These are phyloP conservation scores for Rhynchospora pubera DNA, from an alignment of 176 grass and related monocot species.

Conservation along the genomic window DNA sequence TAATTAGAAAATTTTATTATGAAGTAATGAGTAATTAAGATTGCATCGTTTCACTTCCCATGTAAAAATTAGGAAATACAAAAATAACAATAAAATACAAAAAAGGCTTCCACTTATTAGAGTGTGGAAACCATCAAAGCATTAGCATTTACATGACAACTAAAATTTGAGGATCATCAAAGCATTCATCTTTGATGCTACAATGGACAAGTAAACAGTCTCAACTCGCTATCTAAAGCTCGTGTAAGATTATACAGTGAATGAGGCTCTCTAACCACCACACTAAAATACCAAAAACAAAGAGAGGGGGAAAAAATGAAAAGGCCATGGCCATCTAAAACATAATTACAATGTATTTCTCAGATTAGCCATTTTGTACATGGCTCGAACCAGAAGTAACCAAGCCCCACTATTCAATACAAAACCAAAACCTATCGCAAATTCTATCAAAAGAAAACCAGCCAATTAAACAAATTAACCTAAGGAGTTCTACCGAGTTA, in stretches of 20 bases:
- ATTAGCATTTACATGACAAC: not conserved
- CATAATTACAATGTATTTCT: slow-evolving; percentile 4
- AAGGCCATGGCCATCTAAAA: not conserved
- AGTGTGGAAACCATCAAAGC: too few relatives aligned
- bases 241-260: not conserved
- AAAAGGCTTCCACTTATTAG: too few relatives aligned
- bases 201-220: not conserved
- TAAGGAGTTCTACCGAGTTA: not conserved
- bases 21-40: too few relatives aligned
- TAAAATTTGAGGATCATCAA: not conserved
- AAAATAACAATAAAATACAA: too few relatives aligned
- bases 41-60: too few relatives aligned
- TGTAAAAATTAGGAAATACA: too few relatives aligned
- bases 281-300: not conserved
- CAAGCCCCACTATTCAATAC: not conserved
- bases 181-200: not conserved
- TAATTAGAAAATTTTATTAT: too few relatives aligned
- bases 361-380: slow-evolving; percentile 1
- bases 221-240: slow-evolving; percentile 1
- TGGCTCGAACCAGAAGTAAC: not conserved
- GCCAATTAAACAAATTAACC: slow-evolving; percentile 9
- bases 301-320: not conserved
- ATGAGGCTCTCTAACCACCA: not conserved
- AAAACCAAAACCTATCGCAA: slow-evolving; percentile 12
- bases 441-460: slow-evolving; percentile 14